Evolutionary conservation across 768 basidiomycete species (phyloP).

Genomic region (Amanita rubescens): DNA sequence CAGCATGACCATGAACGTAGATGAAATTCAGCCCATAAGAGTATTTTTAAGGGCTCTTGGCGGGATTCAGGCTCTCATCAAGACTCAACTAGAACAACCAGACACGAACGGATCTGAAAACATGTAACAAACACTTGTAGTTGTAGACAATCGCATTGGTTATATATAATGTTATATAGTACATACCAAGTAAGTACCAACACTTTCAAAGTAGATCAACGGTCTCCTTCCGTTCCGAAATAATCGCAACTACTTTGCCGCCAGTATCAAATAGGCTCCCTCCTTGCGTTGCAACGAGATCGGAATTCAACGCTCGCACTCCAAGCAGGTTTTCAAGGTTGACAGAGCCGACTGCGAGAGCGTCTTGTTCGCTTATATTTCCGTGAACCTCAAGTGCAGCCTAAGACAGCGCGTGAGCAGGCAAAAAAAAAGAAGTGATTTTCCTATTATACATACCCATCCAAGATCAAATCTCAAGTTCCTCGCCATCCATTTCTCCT

Average conservation of each 20-base stretch:
- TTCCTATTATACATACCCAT: slow-evolving; percentile 59
- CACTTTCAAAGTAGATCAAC: slow-evolving; percentile 16
- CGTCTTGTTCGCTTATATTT: slow-evolving; percentile 23
- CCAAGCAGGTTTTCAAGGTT: slow-evolving; percentile 40
- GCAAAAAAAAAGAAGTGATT: background rate
- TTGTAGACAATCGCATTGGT: background rate
- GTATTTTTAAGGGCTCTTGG: slow-evolving; percentile 65
- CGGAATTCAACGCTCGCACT: slow-evolving; percentile 23
- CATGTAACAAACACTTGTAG: background rate
- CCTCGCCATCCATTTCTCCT: slow-evolving; percentile 49
- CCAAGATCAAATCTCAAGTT: slow-evolving; percentile 69
- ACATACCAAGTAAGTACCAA: background rate
- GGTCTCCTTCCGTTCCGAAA: slow-evolving; percentile 22
- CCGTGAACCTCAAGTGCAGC: slow-evolving; percentile 25
- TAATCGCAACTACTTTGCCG: slow-evolving; percentile 32
- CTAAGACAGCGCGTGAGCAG: slow-evolving; percentile 11
- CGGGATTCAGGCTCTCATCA: slow-evolving; percentile 52
- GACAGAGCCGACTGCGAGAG: slow-evolving; percentile 31
- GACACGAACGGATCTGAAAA: slow-evolving; percentile 1
- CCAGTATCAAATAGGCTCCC: slow-evolving; percentile 32
- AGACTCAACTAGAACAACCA: slow-evolving; percentile 19
- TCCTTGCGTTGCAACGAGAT: slow-evolving; percentile 30
- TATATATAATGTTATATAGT: background rate
- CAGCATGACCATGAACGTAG: slow-evolving; percentile 24
- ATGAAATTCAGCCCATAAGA: slow-evolving; percentile 66